Base-by-base conservation (phyloP, 345 rosid genomes). In the Carallia pectinifolia region DNA sequence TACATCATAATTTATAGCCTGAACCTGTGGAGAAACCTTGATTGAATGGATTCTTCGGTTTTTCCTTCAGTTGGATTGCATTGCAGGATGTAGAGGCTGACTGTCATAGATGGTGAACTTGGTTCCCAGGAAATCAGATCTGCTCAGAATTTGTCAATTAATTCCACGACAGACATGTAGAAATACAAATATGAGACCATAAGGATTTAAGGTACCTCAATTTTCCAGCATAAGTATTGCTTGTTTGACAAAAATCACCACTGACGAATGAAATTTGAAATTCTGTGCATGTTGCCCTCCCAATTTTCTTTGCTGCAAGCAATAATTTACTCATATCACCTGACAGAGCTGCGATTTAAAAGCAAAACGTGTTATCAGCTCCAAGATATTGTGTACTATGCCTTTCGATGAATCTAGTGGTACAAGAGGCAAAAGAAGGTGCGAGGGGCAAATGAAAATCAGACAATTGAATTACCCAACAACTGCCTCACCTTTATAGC, bases 101-200 rank as follows among this genome's bases (percentile, higher is more conserved):
- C 82, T 75, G 65, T 90, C 96, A 38, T 79, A 83, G 66, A 91
- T 81, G 66, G 90, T 84, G 79, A 94, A 94, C 72, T 90, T 94
- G 52, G 96, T 94, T 50, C 98, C 97, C 18, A 94, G 77, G 77
- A 94, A 91, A 83, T 91, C 91, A 37, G 98, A 91, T 88, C 97
- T 94, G 84, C 68, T 65, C 69, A 80, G 65, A 69, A 48, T 47
- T 66, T 47, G 33, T 27, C 67, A 27, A 53, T 71, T 39, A 81
- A 70, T 74, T 52, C 1, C 63, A 64, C 39, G 30, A 64, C 56
- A 36, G 13, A 75, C 44, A 1, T 59, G 44, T 64, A 67, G 47
- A 38, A 53, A 39, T 13, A n/a, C 15, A 58, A 76, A 56, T 15
- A 39, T 13, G 58, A 62, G 53, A 74, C 38, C 13, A 30, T 37